Evolutionary conservation across 208 protist genomes (phyloP).

Genomic region (Acanthamoeba triangularis): DNA sequence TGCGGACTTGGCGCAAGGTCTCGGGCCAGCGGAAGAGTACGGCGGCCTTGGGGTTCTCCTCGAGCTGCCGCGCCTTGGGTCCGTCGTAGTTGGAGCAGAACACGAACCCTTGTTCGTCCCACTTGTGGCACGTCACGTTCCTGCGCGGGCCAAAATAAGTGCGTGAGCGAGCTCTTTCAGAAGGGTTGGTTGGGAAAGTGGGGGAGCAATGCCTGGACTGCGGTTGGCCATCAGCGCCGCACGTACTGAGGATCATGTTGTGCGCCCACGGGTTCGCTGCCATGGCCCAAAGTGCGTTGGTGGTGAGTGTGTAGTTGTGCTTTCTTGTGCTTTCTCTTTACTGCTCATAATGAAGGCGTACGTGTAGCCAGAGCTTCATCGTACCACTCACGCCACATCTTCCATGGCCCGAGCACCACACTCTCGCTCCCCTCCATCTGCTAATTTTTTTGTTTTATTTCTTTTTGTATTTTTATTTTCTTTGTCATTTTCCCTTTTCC

Average conservation of each 20-base stretch:
- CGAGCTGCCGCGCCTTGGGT: slow-evolving; percentile 8
- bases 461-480: neutral
- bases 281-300: too few relatives aligned
- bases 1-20: slow-evolving; percentile 53
- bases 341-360: neutral
- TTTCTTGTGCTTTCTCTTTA: too few relatives aligned
- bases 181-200: neutral
- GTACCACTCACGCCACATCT: slow-evolving; percentile 28
- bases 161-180: neutral
- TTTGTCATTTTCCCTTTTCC: neutral
- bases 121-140: slow-evolving; percentile 17
- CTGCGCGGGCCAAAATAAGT: too few relatives aligned
- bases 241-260: slow-evolving; percentile 63
- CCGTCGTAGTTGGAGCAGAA: slow-evolving; percentile 71
- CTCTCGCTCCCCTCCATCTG: neutral
- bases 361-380: slow-evolving; percentile 20
- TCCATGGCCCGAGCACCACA: neutral
- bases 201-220: neutral
- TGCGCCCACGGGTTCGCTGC: slow-evolving; percentile 45
- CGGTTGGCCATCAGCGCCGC: slow-evolving; percentile 12
- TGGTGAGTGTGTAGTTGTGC: too few relatives aligned
- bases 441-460: neutral
- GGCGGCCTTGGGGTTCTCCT: slow-evolving; percentile 51
- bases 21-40: neutral
- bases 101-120: slow-evolving; percentile 34